Base-by-base conservation (phyloP, 164 flowering plant species). In the Umbellularia californica region DNA sequence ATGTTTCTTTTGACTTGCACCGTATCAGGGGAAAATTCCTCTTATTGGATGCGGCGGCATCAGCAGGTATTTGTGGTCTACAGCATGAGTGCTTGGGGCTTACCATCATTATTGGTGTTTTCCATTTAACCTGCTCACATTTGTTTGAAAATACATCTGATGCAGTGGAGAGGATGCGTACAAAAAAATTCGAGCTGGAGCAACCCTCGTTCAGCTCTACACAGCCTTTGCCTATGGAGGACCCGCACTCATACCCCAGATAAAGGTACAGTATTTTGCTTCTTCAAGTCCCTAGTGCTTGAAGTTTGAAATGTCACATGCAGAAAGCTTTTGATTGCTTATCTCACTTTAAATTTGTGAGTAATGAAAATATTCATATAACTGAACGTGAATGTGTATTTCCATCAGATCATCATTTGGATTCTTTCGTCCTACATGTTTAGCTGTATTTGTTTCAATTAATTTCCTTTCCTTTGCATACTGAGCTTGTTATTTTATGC, bases 161-260 rank as follows among this genome's bases (percentile, higher is more conserved):
- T 84, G 69, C 84, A 95, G 99, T 77, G 99, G 99, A 47, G 94
- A 93, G 88, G 99, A 95, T 84, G 98, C 94, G 25, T 95, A 95
- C 85, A 89, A 85, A 78, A 95, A 90, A 83, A 88, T 95, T 78
- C 82, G 98, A 79, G 90, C 99, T 41, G 99, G 99, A 75, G 98
- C 99, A 73, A 85, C 87, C 70, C 94, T 96, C 72, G 91, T 96
- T 82, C 97, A 96, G 85, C 88, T 94, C 47, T 96, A 96, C 79
- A 90, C 99, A 65, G 93, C 87, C 70, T 94, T 96, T 85, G 98
- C 97, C 15, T 96, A 90, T 74, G 98, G 89, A 1, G 99, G 99
- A 50, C 99, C 98, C 73, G 95, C 97, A 50, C 89, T 94, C 52
- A 92, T 96, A 79, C 99, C 97, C 22, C 85, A 77, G 70, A 88